These are phyloP conservation scores for Deinandra increscens DNA, from an alignment of 129 eudicot species.

Conservation along the genomic window DNA sequence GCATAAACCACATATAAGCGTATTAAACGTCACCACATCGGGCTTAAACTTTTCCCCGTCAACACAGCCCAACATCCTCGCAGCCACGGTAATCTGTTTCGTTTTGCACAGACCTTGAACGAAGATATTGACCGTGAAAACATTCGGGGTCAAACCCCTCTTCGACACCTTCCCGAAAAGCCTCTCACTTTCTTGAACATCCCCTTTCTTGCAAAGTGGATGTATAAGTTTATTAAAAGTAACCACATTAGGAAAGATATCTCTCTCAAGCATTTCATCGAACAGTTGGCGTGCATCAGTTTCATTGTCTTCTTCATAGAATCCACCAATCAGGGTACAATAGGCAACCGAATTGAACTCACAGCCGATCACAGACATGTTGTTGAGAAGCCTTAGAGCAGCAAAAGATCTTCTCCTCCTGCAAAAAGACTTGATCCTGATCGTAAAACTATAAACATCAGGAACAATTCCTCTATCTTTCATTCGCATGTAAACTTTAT, in stretches of 20 bases:
- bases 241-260: slow-evolving; percentile 47
- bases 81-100: slow-evolving; percentile 56
- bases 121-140: slow-evolving; percentile 74
- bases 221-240: slow-evolving; percentile 86
- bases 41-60: slow-evolving; percentile 49
- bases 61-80: slow-evolving; percentile 48
- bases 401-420: slow-evolving; percentile 62
- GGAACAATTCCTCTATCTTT: slow-evolving; percentile 65
- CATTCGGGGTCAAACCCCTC: slow-evolving; percentile 78
- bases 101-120: slow-evolving; percentile 75
- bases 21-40: slow-evolving; percentile 80
- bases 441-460: slow-evolving; percentile 78
- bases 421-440: slow-evolving; percentile 92
- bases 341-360: slow-evolving; percentile 73
- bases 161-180: slow-evolving; percentile 72
- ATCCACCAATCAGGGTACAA: slow-evolving; percentile 82
- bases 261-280: slow-evolving; percentile 70
- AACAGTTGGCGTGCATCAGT: slow-evolving; percentile 62
- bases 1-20: slow-evolving; percentile 75
- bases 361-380: slow-evolving; percentile 62
- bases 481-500: slow-evolving; percentile 89
- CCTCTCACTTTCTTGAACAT: slow-evolving; percentile 63
- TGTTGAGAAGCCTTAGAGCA: slow-evolving; percentile 82
- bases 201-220: slow-evolving; percentile 67
- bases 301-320: slow-evolving; percentile 47